Base-by-base conservation (phyloP, 2,329 filamentous ascomycete genomes). In the Aplosporella prunicola region DNA sequence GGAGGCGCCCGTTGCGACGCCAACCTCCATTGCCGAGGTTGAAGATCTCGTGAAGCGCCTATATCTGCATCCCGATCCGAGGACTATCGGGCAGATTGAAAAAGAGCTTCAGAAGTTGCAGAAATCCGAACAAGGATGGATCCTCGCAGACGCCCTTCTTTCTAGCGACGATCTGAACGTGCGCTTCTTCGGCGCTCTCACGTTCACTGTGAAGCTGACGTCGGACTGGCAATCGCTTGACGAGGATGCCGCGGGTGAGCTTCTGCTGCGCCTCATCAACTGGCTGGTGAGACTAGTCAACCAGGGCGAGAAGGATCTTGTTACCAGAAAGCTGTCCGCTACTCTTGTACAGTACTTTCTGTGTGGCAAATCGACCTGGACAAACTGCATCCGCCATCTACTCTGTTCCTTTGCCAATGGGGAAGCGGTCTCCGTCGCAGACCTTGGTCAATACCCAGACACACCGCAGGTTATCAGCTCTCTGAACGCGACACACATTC, bases 171-270 rank as follows among this genome's bases (percentile, higher is more conserved):
- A 84, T 47, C 74, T 82, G 43, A 80, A 88, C 50, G 76, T 91
- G 47, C 81, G 82, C 46, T 96, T 96, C 62, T 94, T 93, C 55
- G 91, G 86, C 10, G 89, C 88, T 20, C 70, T 95, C 42, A 96
- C 89, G 0, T 81, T 95, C 47, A 93, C 86, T 34, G 78, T 96
- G 50, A 98, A 96, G 63, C 75, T 96, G 41, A 95, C 96, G 51
- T 38, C 24, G 11, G 9, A 40, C 9, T 6, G 17, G 9, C 28
- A 33, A 9, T 28, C 26, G 4, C 37, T 61, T 33, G 53, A 47
- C 20, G 52, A 60, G 37, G 50, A 55, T 27, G 44, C 58, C 16
- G 58, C 57, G 5, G 47, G 51, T 26, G 55, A 59, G 40, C 44
- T 61, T 11, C 47, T 61, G n/a, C 18, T 35, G 13, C 26, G 72